Evolutionary conservation across 768 basidiomycete genomes (phyloP).

Genomic region (Tulasnella sp.): DNA sequence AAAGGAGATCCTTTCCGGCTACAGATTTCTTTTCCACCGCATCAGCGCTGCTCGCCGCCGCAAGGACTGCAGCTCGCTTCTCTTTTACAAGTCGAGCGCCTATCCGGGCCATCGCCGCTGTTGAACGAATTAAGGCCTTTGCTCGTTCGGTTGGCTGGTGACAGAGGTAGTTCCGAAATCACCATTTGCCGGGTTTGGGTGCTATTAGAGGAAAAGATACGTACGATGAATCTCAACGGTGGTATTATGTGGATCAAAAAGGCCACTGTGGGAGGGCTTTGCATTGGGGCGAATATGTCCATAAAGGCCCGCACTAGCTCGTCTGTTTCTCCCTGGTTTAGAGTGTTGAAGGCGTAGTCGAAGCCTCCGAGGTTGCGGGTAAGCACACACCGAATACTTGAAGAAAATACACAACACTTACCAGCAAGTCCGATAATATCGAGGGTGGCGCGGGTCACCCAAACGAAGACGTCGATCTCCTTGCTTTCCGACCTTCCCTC

Average conservation of each 20-base stretch:
- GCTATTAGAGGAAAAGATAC: neutral
- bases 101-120: neutral
- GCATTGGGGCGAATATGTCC: constrained; percentile 31
- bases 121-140: neutral
- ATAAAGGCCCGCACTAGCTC: constrained; percentile 37
- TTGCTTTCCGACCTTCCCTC: neutral
- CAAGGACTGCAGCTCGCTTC: constrained; percentile 13
- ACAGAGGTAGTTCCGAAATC: constrained; percentile 40
- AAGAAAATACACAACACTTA: neutral
- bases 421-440: constrained; percentile 35
- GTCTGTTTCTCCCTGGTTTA: constrained; percentile 34
- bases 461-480: constrained; percentile 14
- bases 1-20: constrained; percentile 2
- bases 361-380: constrained; percentile 33
- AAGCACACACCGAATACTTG: neutral
- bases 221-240: neutral
- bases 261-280: neutral
- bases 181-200: neutral
- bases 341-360: constrained; percentile 38
- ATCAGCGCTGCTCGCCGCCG: neutral
- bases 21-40: neutral
- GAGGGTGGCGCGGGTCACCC: constrained; percentile 27
- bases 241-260: neutral
- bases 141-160: constrained; percentile 4
- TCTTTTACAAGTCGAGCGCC: neutral